Conservation (phyloP, 1,284 basidiomycete genomes). For the Papiliotrema flavescens region DNA sequence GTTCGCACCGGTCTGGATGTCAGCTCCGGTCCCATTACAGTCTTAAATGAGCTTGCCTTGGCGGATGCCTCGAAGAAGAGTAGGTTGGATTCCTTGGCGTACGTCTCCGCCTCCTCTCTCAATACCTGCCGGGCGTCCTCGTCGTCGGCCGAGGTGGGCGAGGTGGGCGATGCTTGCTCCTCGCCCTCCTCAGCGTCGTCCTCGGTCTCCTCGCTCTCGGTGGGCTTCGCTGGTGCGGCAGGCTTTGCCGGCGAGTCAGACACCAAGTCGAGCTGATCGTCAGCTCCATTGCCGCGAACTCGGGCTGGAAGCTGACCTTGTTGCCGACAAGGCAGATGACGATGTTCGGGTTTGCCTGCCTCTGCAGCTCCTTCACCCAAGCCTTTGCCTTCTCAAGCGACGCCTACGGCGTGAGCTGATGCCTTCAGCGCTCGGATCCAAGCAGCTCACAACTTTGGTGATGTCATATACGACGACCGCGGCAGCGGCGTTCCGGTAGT, state of each 20-base stretch:
- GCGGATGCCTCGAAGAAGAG: constrained; percentile 98
- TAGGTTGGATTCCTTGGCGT: constrained; percentile 86
- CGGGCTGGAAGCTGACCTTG: constrained; percentile 58
- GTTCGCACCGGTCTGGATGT: constrained; percentile 76
- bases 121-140: constrained; percentile 82
- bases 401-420: constrained; percentile 46
- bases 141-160: constrained; percentile 54
- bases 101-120: constrained; percentile 90
- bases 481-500: constrained; percentile 96
- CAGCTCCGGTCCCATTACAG: neutral
- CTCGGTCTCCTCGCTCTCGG: constrained; percentile 2
- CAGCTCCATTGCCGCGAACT: neutral
- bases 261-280: constrained; percentile 70
- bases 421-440: neutral
- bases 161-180: constrained; percentile 11
- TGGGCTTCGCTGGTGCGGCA: constrained; percentile 40
- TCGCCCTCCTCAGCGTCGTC: constrained; percentile 4
- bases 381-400: constrained; percentile 99
- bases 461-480: constrained; percentile 97
- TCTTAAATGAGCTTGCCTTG: constrained; percentile 54
- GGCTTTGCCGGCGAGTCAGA: constrained; percentile 59
- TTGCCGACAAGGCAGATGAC: constrained; percentile 96
- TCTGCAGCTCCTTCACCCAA: constrained; percentile 99
- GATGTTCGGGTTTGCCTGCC: constrained; percentile 98
- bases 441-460: constrained; percentile 55